Conservation (phyloP, 2,329 filamentous ascomycete species). For the Thelonectria discophora region DNA sequence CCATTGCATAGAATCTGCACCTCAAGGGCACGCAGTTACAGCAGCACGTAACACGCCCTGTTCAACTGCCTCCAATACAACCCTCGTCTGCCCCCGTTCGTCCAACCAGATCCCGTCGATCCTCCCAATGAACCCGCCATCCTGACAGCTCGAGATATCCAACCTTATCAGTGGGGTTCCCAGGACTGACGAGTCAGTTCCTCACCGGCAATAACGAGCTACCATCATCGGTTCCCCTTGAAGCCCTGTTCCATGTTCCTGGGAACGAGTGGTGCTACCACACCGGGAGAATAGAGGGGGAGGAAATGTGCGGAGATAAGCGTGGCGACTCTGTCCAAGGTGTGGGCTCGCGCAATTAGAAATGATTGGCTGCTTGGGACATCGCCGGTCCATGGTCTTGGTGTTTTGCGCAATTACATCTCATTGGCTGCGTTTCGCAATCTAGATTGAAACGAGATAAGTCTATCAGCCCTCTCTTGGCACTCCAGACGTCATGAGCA, state of each 20-base stretch:
- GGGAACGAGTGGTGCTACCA: background rate
- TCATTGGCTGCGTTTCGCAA: background rate
- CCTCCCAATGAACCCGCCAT: background rate
- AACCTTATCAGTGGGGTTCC: background rate
- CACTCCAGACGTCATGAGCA: background rate
- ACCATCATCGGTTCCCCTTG: background rate
- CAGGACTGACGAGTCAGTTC: background rate
- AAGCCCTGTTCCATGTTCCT: background rate
- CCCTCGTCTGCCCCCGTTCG: background rate
- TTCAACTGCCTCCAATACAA: background rate
- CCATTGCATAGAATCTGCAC: background rate
- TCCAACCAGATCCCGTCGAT: background rate
- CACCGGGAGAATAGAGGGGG: background rate
- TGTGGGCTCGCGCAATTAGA: slow-evolving; percentile 1
- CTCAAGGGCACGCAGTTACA: background rate
- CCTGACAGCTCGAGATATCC: background rate
- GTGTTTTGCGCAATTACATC: background rate
- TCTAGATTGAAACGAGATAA: background rate
- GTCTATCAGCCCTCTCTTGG: background rate
- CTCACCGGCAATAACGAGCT: background rate
- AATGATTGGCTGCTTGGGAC: background rate
- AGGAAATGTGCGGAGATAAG: slow-evolving; percentile 1
- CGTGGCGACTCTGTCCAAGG: background rate
- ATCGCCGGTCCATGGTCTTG: background rate
- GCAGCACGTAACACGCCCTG: no score